Base-by-base conservation (phyloP, 768 basidiomycete genomes). In the Gautieria morchelliformis region DNA sequence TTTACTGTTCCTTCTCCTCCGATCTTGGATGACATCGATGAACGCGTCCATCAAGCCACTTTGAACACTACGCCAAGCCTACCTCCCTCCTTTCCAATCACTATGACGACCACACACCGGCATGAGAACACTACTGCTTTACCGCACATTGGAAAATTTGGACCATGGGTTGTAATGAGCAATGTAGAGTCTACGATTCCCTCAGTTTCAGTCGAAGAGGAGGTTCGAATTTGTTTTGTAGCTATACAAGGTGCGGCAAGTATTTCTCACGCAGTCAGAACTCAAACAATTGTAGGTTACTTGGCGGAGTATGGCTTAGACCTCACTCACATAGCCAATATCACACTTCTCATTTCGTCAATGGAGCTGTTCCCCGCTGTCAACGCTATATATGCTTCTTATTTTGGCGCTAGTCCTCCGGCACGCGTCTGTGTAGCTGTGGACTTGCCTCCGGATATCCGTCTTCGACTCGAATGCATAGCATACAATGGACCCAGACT, bases 371-470 rank as follows among this genome's bases (percentile, higher is more conserved):
- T 99, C 67, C 71, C 79, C 0, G 69, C 71, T 3, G 81, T 93
- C 41, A 99, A 99, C 73, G 72, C 75, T 1, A 76, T 85, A 8
- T 98, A 98, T 67, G 72, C 78, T 2, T 77, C 79, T 17, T 92
- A 82, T 69, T 98, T 98, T 68, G 93, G 93, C 1, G 78, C 79
- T 17, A 93, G 91, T 46, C 96, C 96, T 0, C 96, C 96, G 7
- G 83, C 93, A 0, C 84, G 96, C 7, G 94, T 93, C n/a, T 97
- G 94, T 67, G 88, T 98, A 4, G 85, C 86, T 10, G 83, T 90
- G 1, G 79, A 83, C 58, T 79, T 93, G 19, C 82, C 85, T 4
- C 32, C 67, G 1, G 76, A 76, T 3, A 67, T 74, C 37, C 78
- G 81, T 3, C 73, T 94, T 30, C 73, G 77, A 54, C 68, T 99